Evolutionary conservation across 1,139 yeast genomes (phyloP), one percentile per base, ranked within the genome.

Genomic region (Candida buenavistaensis): DNA sequence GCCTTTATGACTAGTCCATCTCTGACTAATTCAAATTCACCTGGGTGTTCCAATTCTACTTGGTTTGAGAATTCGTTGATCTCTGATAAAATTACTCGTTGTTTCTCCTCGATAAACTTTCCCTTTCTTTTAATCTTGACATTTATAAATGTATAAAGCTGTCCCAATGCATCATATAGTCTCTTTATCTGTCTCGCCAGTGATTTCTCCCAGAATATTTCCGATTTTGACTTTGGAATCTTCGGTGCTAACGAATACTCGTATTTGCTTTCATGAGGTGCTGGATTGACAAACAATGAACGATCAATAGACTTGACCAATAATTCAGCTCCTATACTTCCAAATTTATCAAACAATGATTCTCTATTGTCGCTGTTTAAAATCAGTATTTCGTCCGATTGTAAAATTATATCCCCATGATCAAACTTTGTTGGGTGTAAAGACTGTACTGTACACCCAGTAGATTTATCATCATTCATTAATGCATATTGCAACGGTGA

Each of bases 361-460:
- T 35, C 39, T 11, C 73, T 57, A 8, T 76, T 68, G 35, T 80
- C 86, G 26, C 55, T 26, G 14, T 52, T 43, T 8, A 37, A 26
- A 2, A 82, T 64, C 0, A 57, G 48, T 0, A 78, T 45, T 21
- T 57, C 66, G 0, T 54, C 55, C 1, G 85, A 70, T 46, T 83
- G 94, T n/a, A 68, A 55, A 1, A 92, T 54, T 0, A 92, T 73
- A 5, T 70, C 66, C 1, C 99, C 99, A 28, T 65, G 70, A 50
- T 92, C 99, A 50, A 92, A 92, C 51, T 81, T 73, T 1, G 83
- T 74, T 0, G 97, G 96, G 54, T 92, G 96, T 13, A 92, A 59
- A 0, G 96, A 86, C 55, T 92, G 99, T 0, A 94, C 75, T 0
- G 97, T 78, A 8, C 88, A 95, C 0, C 98, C 98, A 0, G 97